Evolutionary conservation across 2,329 filamentous ascomycete genomes (phyloP), one percentile per base, ranked within the genome.

Genomic region (Xylariaceae sp.): DNA sequence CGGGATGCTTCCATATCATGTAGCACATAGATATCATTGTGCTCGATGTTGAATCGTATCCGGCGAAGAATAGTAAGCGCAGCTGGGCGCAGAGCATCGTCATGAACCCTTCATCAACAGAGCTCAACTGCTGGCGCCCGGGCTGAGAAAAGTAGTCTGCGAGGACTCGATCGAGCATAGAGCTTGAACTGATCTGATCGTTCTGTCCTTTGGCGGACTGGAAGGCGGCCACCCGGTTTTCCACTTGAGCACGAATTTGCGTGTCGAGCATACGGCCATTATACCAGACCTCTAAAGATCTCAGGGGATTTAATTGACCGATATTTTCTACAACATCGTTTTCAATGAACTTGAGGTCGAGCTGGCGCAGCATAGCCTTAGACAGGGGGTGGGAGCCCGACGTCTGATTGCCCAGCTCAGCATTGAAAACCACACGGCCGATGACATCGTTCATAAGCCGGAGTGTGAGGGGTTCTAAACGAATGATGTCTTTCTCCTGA

Each of bases 11-110:
- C 61, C 59, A 64, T 36, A 72, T 63, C 23, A 64, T 46, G 46
- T 69, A 67, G 54, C 66, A 66, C 46, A 65, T 59, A 32, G 62
- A 67, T 11, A 63, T 61, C 42, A 74, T 67, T 6, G 66, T 65
- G n/a, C 64, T 64, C 5, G 69, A 66, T 0, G 73, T 73, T 1
- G 73, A 72, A 59, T 75, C 72, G 60, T 74, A 71, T 21, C 73
- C 72, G 3, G 70, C 73, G 40, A 75, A 74, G 58, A 72, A 67
- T 52, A 73, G 71, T 52, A 70, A 58, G 50, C 69, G 67, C 24
- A 74, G 59, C 47, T 73, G 63, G n/a, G 67, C 62, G 27, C 59
- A 64, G 6, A 70, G 59, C 52, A 64, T 64, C 47, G 58, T 55
- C 53, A 71, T 50, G 57, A 70, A 69, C 9, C 64, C 60, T 9